Conservation (phyloP, 1,284 basidiomycete species). For the Cutaneotrichosporon mucoides region DNA sequence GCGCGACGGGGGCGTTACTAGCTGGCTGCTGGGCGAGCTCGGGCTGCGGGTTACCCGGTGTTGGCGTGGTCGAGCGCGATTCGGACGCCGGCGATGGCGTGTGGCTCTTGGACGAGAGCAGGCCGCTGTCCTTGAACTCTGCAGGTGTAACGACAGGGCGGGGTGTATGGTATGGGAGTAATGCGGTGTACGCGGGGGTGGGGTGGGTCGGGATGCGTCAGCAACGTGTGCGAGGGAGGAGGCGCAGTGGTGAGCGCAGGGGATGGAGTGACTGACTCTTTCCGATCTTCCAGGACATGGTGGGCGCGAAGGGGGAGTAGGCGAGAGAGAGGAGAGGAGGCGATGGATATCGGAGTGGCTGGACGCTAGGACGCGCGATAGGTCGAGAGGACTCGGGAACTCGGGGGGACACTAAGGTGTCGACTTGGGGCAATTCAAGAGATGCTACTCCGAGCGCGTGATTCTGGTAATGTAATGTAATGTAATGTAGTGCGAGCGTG, state of each 20-base stretch:
- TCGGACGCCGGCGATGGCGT: constrained; percentile 28
- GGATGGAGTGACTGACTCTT: constrained; percentile 48
- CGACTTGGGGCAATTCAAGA: too few species aligned
- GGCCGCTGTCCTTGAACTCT: constrained; percentile 49
- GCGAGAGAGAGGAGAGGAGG: not conserved
- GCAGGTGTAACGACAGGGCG: too few species aligned
- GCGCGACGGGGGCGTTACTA: constrained; percentile 44
- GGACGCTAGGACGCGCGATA: too few species aligned
- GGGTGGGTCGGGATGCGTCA: too few species aligned
- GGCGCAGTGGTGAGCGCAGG: too few species aligned
- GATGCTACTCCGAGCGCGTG: too few species aligned
- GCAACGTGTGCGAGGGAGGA: not conserved
- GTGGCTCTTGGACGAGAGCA: constrained; percentile 32
- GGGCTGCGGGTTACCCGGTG: constrained; percentile 47
- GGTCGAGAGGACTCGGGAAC: too few species aligned
- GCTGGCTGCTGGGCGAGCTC: constrained; percentile 20
- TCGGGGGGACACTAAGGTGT: too few species aligned
- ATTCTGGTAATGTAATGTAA: too few species aligned
- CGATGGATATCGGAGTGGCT: not conserved
- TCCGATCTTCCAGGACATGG: constrained; percentile 52
- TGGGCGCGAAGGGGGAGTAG: constrained; percentile 3
- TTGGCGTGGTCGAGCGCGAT: constrained; percentile 49
- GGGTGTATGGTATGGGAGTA: too few species aligned
- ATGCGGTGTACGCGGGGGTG: too few species aligned
- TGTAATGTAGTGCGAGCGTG: too few species aligned